Conservation (phyloP, 2,329 filamentous ascomycete genomes). For the Colletotrichum tabaci region DNA sequence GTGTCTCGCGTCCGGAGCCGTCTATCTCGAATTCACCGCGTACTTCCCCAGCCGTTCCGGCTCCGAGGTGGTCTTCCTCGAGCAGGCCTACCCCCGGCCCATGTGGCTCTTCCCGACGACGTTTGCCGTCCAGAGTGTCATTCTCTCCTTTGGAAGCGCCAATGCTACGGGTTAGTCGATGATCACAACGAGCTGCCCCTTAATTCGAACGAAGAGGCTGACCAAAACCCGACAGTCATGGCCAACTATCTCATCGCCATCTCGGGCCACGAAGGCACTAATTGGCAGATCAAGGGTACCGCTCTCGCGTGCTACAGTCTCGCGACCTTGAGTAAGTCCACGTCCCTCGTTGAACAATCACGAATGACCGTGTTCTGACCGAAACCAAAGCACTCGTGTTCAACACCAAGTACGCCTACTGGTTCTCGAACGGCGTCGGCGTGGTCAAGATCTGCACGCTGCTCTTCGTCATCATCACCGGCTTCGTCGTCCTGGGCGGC, state of each 20-base stretch:
- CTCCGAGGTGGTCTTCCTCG: conserved; percentile 76
- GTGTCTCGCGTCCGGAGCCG: conserved; percentile 62
- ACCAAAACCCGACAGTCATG: conserved; percentile 61
- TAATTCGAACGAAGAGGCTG: not conserved
- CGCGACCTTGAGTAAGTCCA: conserved; percentile 52
- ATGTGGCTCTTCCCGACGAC: conserved; percentile 74
- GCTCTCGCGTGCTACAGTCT: conserved; percentile 75
- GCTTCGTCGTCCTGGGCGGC: conserved; percentile 24
- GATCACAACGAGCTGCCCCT: too few relatives aligned
- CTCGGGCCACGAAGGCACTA: conserved; percentile 61
- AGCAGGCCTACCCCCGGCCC: conserved; percentile 76
- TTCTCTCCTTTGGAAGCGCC: conserved; percentile 76
- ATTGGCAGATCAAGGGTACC: conserved; percentile 78
- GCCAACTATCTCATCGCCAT: conserved; percentile 75
- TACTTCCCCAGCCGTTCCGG: conserved; percentile 78
- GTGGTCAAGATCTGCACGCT: conserved; percentile 68
- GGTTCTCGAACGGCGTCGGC: conserved; percentile 69
- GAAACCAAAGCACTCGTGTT: conserved; percentile 14
- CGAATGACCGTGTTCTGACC: not conserved
- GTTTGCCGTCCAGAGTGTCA: conserved; percentile 74
- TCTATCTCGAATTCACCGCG: conserved; percentile 76
- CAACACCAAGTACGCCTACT: conserved; percentile 70
- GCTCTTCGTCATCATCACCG: conserved; percentile 25
- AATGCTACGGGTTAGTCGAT: conserved; percentile 61
- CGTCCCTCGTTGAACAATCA: too few relatives aligned